Conservation (phyloP, 192 early-diverging fungal species). For the Mortierella alpina region DNA sequence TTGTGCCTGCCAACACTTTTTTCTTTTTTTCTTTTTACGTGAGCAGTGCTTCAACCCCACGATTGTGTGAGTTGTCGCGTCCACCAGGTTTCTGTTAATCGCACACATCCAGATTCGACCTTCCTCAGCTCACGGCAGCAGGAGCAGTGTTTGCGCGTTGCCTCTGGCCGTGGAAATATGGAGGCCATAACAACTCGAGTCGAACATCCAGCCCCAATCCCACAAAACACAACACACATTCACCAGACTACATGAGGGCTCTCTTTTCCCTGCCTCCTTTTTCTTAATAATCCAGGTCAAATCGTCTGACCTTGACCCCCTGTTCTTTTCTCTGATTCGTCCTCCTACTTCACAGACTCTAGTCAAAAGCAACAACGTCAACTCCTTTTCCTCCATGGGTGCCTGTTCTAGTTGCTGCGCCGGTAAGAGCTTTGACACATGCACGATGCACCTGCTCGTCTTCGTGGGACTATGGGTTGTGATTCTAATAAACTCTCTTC, state of each 20-base stretch:
- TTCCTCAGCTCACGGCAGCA: too few relatives aligned
- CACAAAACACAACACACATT: too few relatives aligned
- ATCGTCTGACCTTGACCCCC: neutral
- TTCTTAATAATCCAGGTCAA: neutral
- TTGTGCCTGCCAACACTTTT: neutral
- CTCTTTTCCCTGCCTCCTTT: neutral
- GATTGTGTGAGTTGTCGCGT: too few relatives aligned
- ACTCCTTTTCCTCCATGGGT: constrained; percentile 44
- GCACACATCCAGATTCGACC: too few relatives aligned
- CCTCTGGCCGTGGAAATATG: too few relatives aligned
- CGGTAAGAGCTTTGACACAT: constrained; percentile 20
- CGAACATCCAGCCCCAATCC: too few relatives aligned
- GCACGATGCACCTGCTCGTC: neutral
- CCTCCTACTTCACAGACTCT: constrained; percentile 8
- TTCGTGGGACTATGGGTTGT: neutral
- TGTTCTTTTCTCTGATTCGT: neutral
- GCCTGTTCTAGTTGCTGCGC: constrained; percentile 53
- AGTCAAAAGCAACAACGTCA: neutral
- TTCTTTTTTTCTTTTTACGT: neutral
- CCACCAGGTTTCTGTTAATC: too few relatives aligned
- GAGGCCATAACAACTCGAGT: too few relatives aligned
- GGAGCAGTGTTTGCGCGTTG: too few relatives aligned
- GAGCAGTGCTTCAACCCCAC: too few relatives aligned
- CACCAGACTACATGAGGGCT: too few relatives aligned
- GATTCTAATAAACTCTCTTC: constrained; percentile 21